Percentiles rank a stretch among this genome's conserved stretches.
Conservation (phyloP, 805 yeast species). For the Saccharomycopsis fibuligera region DNA sequence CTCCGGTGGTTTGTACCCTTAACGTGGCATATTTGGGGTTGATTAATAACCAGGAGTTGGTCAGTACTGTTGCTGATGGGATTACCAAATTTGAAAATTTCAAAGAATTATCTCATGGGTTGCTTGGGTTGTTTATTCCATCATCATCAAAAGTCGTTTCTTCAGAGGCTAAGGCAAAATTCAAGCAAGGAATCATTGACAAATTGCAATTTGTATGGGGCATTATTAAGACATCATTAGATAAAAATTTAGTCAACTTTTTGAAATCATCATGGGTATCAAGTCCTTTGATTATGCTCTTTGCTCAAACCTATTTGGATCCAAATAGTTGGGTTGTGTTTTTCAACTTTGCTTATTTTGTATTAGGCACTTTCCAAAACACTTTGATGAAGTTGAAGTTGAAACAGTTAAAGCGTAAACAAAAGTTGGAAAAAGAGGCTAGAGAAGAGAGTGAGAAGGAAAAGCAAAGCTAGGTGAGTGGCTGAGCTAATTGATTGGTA, state of each 20-base stretch:
- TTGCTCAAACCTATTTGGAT: slow-evolving; percentile 51
- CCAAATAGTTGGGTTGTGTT: slow-evolving; percentile 63
- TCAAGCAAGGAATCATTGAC: background rate
- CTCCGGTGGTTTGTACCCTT: slow-evolving; percentile 45
- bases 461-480: too few species aligned
- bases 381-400: slow-evolving; percentile 40
- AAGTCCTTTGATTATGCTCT: slow-evolving; percentile 41
- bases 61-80: background rate
- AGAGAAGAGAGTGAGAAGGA: background rate
- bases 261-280: slow-evolving; percentile 50
- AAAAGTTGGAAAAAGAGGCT: slow-evolving; percentile 22
- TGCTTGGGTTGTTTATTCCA: too few species aligned
- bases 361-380: slow-evolving; percentile 58
- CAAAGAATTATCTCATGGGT: slow-evolving; percentile 25
- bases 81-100: slow-evolving; percentile 18
- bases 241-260: slow-evolving; percentile 39
- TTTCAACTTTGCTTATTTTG: slow-evolving; percentile 50
- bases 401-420: slow-evolving; percentile 23
- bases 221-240: slow-evolving; percentile 30
- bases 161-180: background rate
- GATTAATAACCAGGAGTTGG: slow-evolving; percentile 31
- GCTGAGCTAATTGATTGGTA: too few species aligned
- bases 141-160: slow-evolving; percentile 21
- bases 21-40: slow-evolving; percentile 48
- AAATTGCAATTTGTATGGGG: background rate